A percentile compares a stretch with the other conserved stretches of the same genome.
Evolutionary conservation across 768 basidiomycete genomes (phyloP).

Genomic region (Naganishia vaughanmartiniae): DNA sequence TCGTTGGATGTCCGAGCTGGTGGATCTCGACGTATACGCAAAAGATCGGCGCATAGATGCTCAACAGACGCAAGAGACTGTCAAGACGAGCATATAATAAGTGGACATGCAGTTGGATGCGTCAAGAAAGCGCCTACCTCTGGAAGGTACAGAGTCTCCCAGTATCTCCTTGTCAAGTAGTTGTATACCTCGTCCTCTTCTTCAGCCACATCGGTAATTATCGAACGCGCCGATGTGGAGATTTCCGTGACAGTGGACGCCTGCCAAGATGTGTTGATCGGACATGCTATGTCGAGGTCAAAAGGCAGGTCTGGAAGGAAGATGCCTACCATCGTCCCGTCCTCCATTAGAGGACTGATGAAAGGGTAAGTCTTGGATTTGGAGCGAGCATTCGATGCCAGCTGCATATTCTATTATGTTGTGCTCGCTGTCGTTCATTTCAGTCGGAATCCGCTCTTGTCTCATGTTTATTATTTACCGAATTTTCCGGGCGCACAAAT

Average conservation of each 20-base stretch:
- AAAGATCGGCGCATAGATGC: not conserved
- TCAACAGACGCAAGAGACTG: slow-evolving; percentile 11
- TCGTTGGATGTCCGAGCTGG: not conserved
- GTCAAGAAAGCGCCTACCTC: not conserved
- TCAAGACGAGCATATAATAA: not conserved
- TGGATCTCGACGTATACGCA: slow-evolving; percentile 12
- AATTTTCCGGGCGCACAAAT: not conserved
- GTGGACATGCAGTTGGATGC: not conserved
- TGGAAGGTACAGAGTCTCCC: slow-evolving; percentile 25
- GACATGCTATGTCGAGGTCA: slow-evolving; percentile 9
- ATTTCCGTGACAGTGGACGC: too few species aligned
- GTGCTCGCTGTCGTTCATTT: not conserved
- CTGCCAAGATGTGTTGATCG: slow-evolving; percentile 3
- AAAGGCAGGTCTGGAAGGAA: not conserved
- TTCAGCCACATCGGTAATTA: not conserved
- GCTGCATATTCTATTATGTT: too few species aligned
- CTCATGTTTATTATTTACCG: not conserved
- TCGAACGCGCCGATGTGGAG: not conserved
- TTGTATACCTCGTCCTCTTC: not conserved
- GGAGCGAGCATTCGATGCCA: not conserved
- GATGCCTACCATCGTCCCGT: not conserved
- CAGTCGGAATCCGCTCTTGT: not conserved
- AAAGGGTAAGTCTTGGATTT: not conserved
- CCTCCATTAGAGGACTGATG: not conserved
- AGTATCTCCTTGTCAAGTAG: slow-evolving; percentile 8